Percentiles rank a stretch among this genome's conserved stretches.
Conservation (phyloP, 768 basidiomycete genomes). For the Amanita pseudoporphyria region DNA sequence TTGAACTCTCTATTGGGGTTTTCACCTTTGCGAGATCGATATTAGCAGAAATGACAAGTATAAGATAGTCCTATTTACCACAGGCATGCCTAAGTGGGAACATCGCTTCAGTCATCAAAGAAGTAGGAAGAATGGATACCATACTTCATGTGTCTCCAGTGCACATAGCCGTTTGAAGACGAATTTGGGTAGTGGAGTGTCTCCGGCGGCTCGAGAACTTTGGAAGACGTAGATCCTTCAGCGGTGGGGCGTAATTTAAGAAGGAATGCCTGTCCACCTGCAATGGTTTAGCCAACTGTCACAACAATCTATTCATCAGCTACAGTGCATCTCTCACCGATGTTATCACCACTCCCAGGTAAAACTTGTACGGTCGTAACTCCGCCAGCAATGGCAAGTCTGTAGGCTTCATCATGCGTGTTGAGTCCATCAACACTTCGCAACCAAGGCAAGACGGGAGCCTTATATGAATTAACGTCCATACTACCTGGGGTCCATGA, state of each 20-base stretch:
- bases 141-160: slow-evolving; percentile 75
- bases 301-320: background rate
- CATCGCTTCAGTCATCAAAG: background rate
- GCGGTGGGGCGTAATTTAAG: slow-evolving; percentile 67
- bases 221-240: slow-evolving; percentile 57
- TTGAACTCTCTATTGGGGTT: slow-evolving; percentile 42
- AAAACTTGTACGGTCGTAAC: slow-evolving; percentile 61
- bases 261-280: slow-evolving; percentile 70
- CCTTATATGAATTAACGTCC: slow-evolving; percentile 47
- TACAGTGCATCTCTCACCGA: slow-evolving; percentile 26
- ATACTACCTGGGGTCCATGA: slow-evolving; percentile 19
- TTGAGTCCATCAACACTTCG: slow-evolving; percentile 60
- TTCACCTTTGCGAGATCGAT: slow-evolving; percentile 30
- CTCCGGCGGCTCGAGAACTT: slow-evolving; percentile 68
- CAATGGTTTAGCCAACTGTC: background rate
- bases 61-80: slow-evolving; percentile 18
- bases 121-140: slow-evolving; percentile 8
- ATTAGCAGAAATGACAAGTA: slow-evolving; percentile 9
- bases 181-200: slow-evolving; percentile 31
- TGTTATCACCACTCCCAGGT: slow-evolving; percentile 49
- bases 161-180: slow-evolving; percentile 23
- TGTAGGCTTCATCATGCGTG: slow-evolving; percentile 53
- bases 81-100: slow-evolving; percentile 48
- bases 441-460: slow-evolving; percentile 43
- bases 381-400: slow-evolving; percentile 47